Base-by-base conservation (phyloP, 768 basidiomycete genomes). In the Gelatoporia subvermispora region DNA sequence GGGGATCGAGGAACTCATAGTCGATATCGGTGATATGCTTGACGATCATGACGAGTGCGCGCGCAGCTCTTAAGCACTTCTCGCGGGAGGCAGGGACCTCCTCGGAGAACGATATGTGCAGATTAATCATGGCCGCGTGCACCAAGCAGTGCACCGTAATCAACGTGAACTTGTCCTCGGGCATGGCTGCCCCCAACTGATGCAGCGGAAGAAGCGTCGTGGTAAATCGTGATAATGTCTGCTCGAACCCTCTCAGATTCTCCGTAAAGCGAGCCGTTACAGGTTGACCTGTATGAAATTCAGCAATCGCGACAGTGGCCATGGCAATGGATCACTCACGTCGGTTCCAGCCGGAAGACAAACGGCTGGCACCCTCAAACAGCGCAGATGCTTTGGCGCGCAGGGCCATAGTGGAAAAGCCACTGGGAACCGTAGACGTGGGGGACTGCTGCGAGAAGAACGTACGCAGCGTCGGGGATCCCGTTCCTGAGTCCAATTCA, bases 301-400 rank as follows among this genome's bases (percentile, higher is more conserved):
- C 20, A 18, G 21, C 21, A 8, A 48, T 58, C 34, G 43, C 9
- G 43, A 8, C 31, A 35, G 31, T 42, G 47, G 35, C n/a, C 22
- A 36, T 53, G 49, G 48, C 50, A 47, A 21, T 43, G 38, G 47
- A 50, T 50, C 47, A 65, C 64, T 53, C 69, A 85, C 84, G 74
- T 53, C 77, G 65, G 60, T 74, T 77, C 82, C 82, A 88, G 55
- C 67, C 74, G 20, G 75, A 72, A 20, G 82, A 72, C 35, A 88
- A 65, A 48, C 72, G 69, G 53, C 82, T 76, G 28, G 88, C 85
- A 40, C 78, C 78, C 43, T 87, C 77, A 57, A 84, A 84, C 20
- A 91, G 73, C 10, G 84, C 75, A n/a, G 88, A 82, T 16, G 85
- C 85, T 65, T 90, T 90, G 45, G 76, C 82, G 52, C 84, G 80